Evolutionary conservation across 495 filamentous ascomycete species (phyloP), one percentile per base, ranked within the genome.

Genomic region (Penicillium maclennaniae): DNA sequence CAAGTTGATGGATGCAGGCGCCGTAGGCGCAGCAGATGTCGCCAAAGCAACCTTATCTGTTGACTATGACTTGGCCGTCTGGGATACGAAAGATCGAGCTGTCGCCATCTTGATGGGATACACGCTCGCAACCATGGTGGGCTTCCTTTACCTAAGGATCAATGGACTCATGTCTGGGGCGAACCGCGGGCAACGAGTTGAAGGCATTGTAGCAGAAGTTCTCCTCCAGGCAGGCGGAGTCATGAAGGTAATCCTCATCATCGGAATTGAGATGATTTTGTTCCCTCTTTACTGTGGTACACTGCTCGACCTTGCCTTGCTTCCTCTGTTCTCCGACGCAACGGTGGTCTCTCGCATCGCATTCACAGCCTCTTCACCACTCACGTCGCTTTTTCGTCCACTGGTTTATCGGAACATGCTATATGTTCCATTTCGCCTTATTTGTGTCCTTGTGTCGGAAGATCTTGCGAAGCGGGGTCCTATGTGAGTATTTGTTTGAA

Each of bases 371-470:
- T 73, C 80, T 31, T 87, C 84, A 53, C 92, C 92, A 0, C 76
- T 90, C 39, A 96, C 90, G 0, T 95, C 89, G 6, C 82, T 92
- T 17, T 17, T 99, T 99, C 63, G 87, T 97, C 20, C 93, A 99
- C 69, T 99, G 93, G 93, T 99, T 99, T 66, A 84, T 96, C 44
- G 93, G 93, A 19, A 99, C 93, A 6, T 96, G 91, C 56, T 99
- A 99, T 70, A 99, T 99, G 93, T 99, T 99, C 69, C 93, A 99
- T 66, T 99, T 99, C 66, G 93, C 93, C 19, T 78, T 97, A 14
- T 99, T 99, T 66, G 93, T 99, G 41, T 91, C 92, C 39, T 97
- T 99, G 93, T 99, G 93, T 70, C 85, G 93, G 45, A 97, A 96
- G 74, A 96, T 97, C 47, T 86, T 99, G 86, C 83, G 93, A 54